phyloP scores from a whole-genome alignment of 2,329 filamentous ascomycete species.

The Microcyclospora tardicrescens region DNA sequence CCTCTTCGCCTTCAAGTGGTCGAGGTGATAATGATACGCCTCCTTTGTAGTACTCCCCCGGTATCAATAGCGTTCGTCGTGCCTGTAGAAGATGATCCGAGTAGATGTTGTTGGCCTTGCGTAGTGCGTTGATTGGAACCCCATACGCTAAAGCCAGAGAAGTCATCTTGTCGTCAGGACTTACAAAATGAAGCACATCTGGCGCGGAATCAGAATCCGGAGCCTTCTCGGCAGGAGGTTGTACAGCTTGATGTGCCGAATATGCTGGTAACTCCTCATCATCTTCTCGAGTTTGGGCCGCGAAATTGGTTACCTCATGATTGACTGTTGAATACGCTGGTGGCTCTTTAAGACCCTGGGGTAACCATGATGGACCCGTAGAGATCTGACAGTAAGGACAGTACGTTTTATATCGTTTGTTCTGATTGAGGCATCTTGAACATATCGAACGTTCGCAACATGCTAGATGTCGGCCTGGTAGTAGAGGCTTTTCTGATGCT shows the following conservation, averaged over 20 bases:
- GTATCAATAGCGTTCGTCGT: conserved; percentile 57
- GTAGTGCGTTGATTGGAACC: conserved; percentile 50
- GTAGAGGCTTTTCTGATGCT: conserved; percentile 44
- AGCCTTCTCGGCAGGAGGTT: conserved; percentile 19
- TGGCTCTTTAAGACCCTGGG: conserved; percentile 55
- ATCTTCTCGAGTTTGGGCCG: conserved; percentile 3
- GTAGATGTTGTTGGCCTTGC: conserved; percentile 55
- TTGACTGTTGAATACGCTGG: conserved; percentile 43
- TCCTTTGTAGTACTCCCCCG: conserved; percentile 54
- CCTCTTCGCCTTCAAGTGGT: conserved; percentile 61
- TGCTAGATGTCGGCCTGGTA: conserved; percentile 46
- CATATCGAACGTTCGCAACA: conserved; percentile 65
- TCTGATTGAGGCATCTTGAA: conserved; percentile 54
- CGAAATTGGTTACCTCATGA: conserved; percentile 6
- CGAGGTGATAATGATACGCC: conserved; percentile 55
- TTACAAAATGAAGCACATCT: conserved; percentile 63
- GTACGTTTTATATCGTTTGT: conserved; percentile 53
- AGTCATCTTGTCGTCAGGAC: conserved; percentile 54
- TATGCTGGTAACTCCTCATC: conserved; percentile 35
- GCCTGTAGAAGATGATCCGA: conserved; percentile 59
- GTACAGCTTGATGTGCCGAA: conserved; percentile 18
- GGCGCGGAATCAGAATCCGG: conserved; percentile 29
- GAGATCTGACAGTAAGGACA: conserved; percentile 69
- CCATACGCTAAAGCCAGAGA: conserved; percentile 60
- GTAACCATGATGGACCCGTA: conserved; percentile 44